Evolutionary conservation across 768 basidiomycete genomes (phyloP), one percentile per base, ranked within the genome.

Genomic region (Cyclocybe cylindracea): DNA sequence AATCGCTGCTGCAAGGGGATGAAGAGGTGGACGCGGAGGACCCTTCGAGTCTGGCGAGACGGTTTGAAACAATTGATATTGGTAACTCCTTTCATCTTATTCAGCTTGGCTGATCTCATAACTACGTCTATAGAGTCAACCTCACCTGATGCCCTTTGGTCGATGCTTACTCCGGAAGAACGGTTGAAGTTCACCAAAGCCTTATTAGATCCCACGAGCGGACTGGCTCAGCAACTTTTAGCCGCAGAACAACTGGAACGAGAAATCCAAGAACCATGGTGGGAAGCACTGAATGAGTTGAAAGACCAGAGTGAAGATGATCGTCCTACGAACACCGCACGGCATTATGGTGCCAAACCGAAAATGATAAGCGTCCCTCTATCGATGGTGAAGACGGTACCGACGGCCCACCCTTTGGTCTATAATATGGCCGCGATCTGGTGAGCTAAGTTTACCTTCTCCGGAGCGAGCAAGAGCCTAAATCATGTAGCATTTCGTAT

Each of bases 381-480:
- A 11, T 66, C 68, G 0, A 71, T 84, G 61, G 53, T 82, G 2
- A 73, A 70, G 40, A 70, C 73, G 14, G 53, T 69, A 36, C 65
- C 70, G 7, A 62, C 55, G 3, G 66, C 73, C 1, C 69, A 76
- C 5, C 65, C 78, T 0, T 69, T 93, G 10, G 59, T 86, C 2
- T 91, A 87, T 60, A 94, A 94, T 53, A 69, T 90, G 29, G 78
- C 78, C 36, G 82, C 84, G 7, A 66, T 91, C 19, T 77, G 79
- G 91, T 92, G 62, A 40, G 89, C 75, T 7, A 32, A 4, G 16
- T 42, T 5, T 32, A n/a, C 36, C 9, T 43, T 48, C 31, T 44
- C 33, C 18, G 19, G 11, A n/a, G 16, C 24, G 18, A 32, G 34
- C 33, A 41, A 13, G 41, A 2, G 34, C 18, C 31, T 34, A 31